Base-by-base conservation (phyloP, 257 asterid species). In the Misopates orontium region DNA sequence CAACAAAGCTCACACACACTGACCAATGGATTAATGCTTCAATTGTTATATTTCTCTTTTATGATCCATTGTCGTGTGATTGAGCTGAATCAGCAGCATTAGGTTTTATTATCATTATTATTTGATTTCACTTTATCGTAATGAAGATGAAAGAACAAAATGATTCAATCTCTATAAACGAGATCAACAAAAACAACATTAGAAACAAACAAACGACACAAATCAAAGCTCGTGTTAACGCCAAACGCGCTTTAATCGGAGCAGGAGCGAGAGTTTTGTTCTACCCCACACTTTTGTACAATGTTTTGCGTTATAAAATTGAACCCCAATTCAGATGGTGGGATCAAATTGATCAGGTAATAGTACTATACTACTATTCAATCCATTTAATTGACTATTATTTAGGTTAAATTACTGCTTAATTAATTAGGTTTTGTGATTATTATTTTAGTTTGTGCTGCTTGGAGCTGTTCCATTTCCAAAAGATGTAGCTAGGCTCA, bases 381-480 rank as follows among this genome's bases (percentile, higher is more conserved):
- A n/a, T n/a, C n/a, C n/a, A n/a, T 3, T 36, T 36, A 36, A 36
- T 36, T 36, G 42, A 36, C 42, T 3, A 1, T 28, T 36, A 36
- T 3, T 36, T 36, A 36, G 11, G 42, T 36, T 8, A 36, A 36
- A 2, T 7, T 28, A 7, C 6, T 36, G 42, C 6, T 36, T 36
- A 3, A 36, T 58, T 60, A 17, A 24, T 57, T 45, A 60, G 59
- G 13, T 60, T 68, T 51, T 53, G 32, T 53, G 22, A 50, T 74
- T 28, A 40, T 56, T 62, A 28, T 28, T 65, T 44, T 73, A 91
- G 97, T 91, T 86, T 81, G 82, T 91, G 50, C 72, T 92, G 56
- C 77, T 92, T 69, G 98, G 98, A 62, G 98, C 96, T 23, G 98
- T 92, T 78, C 98, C 98, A 25, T 92, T 89, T 66, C 96, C 95